Evolutionary conservation across 805 yeast genomes (phyloP), one percentile per base, ranked within the genome.

Genomic region (Lipomyces starkeyi): DNA sequence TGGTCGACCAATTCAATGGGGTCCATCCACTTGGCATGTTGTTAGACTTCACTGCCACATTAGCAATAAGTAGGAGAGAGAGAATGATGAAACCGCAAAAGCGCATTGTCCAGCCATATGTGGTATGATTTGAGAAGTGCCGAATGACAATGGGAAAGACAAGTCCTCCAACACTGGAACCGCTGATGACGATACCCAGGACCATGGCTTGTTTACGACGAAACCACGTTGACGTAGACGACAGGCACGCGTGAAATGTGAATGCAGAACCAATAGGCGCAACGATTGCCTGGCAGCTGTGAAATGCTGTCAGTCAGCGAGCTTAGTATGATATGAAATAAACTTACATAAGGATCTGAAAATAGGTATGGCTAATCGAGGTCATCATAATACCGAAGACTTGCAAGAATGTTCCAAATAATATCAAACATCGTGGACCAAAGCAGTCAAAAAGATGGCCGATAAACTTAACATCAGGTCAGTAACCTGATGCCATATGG

Each of bases 21-120:
- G 54, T 62, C 62, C 62, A 61, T 27, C 63, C 66, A 8, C 54
- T 34, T 2, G 47, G 67, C 52, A 17, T 29, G n/a, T 7, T 47
- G 17, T 43, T 32, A 8, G 66, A 60, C 25, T 52, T 71, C 49
- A 76, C 62, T 14, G 73, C 49, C 7, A 74, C 27, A 27, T 70
- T 70, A 32, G 78, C 68, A 17, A 74, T 54, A 9, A 60, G 37
- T 11, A 71, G 63, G 11, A 78, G 76, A 0, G 66, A 79, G 9
- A 80, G 69, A 58, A 81, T 78, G 20, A 85, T 75, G 69, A 86
- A 81, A 0, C 84, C 85, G 61, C 84, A 75, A 25, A 80, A 78
- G 58, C 88, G 78, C 58, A 84, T 78, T 2, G 86, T 82, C 88
- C 88, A 86, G 9, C 78, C 79, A 71, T 83, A 85, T 0, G 88